Base-by-base conservation (phyloP, 164 flowering plant species). In the Annona squamosa region DNA sequence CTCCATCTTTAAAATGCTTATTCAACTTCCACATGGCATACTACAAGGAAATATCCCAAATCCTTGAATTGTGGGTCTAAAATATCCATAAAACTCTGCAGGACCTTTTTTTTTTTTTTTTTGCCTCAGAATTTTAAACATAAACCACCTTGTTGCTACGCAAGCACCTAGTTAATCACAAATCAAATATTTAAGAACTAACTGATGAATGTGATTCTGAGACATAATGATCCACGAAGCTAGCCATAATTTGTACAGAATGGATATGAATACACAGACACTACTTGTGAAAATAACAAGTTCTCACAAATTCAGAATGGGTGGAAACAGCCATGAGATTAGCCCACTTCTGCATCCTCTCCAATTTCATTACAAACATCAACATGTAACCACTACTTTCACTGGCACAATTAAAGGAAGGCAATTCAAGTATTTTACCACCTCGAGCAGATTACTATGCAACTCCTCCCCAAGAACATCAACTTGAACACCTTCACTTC, bases 381-480 rank as follows among this genome's bases (percentile, higher is more conserved):
- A 26, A 26, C 59, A 9, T 52, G 59, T 16, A 52, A 52, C 59
- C 59, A 52, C 59, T 52, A 9, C 59, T 52, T 7, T 52, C 17
- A 52, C 59, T 52, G 13, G 59, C 13, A 16, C 9, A 6, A 16
- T 52, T 52, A 52, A 52, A 52, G 59, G 59, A 9, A 52, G 9
- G 59, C 13, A 52, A 52, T 52, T 52, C 13, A 52, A 52, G 3
- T 2, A 52, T 52, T 52, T 16, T 16, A 65, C 67, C 72, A 91
- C 98, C 99, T 95, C 90, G 46, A 88, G 48, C 26, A 77, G 5
- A 82, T 89, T 87, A 81, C 97, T 86, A 67, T 82, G 90, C 62
- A 93, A 75, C 75, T 95, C 91, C 83, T 94, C 99, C 41, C 98
- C 98, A 76, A 93, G 87, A 82, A 95, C 90, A 81, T 95, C 91